Conservation (phyloP, 495 filamentous ascomycete genomes). For the Aspergillus campestris region DNA sequence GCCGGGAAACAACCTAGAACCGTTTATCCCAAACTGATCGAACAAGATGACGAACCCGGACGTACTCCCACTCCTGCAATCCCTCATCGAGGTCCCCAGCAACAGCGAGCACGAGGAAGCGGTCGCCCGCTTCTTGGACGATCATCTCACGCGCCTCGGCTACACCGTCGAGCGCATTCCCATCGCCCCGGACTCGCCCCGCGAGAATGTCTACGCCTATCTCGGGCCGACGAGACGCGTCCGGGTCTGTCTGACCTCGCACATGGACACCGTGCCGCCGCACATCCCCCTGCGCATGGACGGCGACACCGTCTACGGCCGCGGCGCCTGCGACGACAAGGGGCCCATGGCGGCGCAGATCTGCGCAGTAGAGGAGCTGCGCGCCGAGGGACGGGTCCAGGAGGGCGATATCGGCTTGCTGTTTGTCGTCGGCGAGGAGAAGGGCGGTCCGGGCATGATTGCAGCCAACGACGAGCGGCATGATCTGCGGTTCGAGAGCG, state of each 20-base stretch:
- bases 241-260: constrained; percentile 52
- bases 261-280: constrained; percentile 53
- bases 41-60: constrained; percentile 1
- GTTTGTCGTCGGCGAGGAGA: constrained; percentile 77
- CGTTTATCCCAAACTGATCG: too few species aligned
- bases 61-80: constrained; percentile 12
- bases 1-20: too few species aligned
- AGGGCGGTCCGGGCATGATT: constrained; percentile 64
- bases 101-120: constrained; percentile 22
- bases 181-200: constrained; percentile 14
- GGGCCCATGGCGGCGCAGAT: constrained; percentile 71
- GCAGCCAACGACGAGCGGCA: constrained; percentile 8
- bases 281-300: constrained; percentile 44
- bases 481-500: constrained; percentile 35
- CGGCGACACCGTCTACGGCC: constrained; percentile 50
- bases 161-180: constrained; percentile 25
- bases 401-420: constrained; percentile 50
- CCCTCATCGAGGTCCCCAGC: constrained; percentile 19
- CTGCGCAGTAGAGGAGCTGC: constrained; percentile 39
- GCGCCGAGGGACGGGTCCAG: constrained; percentile 8
- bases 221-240: constrained; percentile 8
- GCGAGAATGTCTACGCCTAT: constrained; percentile 20
- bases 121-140: constrained; percentile 15
- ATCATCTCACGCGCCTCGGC: constrained; percentile 14
- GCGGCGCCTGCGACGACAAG: constrained; percentile 77